Base-by-base conservation (phyloP, 805 yeast genomes). In the Ogataea populi-albae region DNA sequence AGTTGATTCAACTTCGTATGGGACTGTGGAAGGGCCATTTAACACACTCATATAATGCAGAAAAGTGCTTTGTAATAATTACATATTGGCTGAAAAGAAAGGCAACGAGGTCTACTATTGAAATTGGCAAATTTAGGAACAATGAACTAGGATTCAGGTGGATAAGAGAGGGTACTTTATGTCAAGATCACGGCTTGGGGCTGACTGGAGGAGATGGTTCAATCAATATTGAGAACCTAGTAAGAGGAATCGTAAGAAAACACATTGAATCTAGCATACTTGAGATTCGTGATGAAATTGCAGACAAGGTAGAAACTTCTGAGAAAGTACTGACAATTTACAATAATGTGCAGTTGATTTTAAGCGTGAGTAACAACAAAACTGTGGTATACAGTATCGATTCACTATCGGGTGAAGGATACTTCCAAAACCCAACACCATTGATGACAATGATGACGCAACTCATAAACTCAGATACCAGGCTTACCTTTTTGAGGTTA, bases 31-130 rank as follows among this genome's bases (percentile, higher is more conserved):
- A 76, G 34, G 72, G 77, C 6, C 75, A 74, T 31, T 53, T 86
- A 27, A 73, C 75, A 27, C 84, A 77, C 56, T 65, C 71, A 14
- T 78, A 77, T 51, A 69, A 68, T 38, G 67, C 79, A 9, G 78
- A 75, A 7, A 67, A 69, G 36, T 71, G 78, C 17, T 57, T 70
- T 15, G 71, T 86, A 9, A 56, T 69, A 3, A 64, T 85, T 2
- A 71, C 73, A 31, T 86, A 84, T 57, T 86, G 94, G 91, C 65
- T 71, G 6, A 66, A 65, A 38, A 63, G 73, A 29, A 72, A 68
- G 21, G 62, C 68, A 32, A 67, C 71, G 49, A 67, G 66, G 30
- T 76, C 81, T 2, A 69, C 71, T 28, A 66, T 81, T 21, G 85
- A 81, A 44, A 71, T 83, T 33, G 85, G 86, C 0, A 61, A 79